phyloP scores from a whole-genome alignment of 2,329 filamentous ascomycete species.

The Neophaeococcomyces aloes region DNA sequence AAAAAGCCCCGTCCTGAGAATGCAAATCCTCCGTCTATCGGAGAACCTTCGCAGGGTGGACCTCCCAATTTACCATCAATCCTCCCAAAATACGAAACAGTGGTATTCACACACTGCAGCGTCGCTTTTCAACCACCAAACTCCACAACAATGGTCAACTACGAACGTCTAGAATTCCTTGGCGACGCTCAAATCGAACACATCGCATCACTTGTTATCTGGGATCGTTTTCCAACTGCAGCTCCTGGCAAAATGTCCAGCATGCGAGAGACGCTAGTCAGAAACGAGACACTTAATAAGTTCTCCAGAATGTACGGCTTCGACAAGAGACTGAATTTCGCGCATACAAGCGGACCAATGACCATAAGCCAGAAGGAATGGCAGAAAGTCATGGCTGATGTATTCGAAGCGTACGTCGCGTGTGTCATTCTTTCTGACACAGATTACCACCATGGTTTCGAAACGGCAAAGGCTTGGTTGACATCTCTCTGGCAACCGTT shows the following conservation, averaged over 20 bases:
- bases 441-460: slow-evolving; percentile 52
- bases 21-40: slow-evolving; percentile 8
- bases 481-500: slow-evolving; percentile 61
- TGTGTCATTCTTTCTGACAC: slow-evolving; percentile 56
- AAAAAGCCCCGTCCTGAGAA: slow-evolving; percentile 7
- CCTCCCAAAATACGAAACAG: slow-evolving; percentile 8
- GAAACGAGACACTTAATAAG: slow-evolving; percentile 63
- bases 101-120: slow-evolving; percentile 19
- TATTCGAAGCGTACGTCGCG: slow-evolving; percentile 85
- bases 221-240: slow-evolving; percentile 52
- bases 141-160: slow-evolving; percentile 47
- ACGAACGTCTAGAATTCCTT: slow-evolving; percentile 79
- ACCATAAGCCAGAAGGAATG: slow-evolving; percentile 37
- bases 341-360: slow-evolving; percentile 26
- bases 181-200: slow-evolving; percentile 79
- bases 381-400: slow-evolving; percentile 66
- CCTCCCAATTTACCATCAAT: slow-evolving; percentile 16
- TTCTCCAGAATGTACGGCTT: slow-evolving; percentile 64
- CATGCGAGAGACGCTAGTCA: slow-evolving; percentile 66
- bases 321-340: slow-evolving; percentile 52
- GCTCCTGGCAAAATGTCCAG: slow-evolving; percentile 61
- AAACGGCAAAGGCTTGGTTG: slow-evolving; percentile 58
- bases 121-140: slow-evolving; percentile 1
- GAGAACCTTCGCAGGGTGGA: slow-evolving; percentile 5
- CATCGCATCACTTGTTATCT: slow-evolving; percentile 65